A percentile compares a stretch with the other conserved stretches of the same genome.
Conservation (phyloP, 805 yeast genomes). For the Myxozyma sirexii region DNA sequence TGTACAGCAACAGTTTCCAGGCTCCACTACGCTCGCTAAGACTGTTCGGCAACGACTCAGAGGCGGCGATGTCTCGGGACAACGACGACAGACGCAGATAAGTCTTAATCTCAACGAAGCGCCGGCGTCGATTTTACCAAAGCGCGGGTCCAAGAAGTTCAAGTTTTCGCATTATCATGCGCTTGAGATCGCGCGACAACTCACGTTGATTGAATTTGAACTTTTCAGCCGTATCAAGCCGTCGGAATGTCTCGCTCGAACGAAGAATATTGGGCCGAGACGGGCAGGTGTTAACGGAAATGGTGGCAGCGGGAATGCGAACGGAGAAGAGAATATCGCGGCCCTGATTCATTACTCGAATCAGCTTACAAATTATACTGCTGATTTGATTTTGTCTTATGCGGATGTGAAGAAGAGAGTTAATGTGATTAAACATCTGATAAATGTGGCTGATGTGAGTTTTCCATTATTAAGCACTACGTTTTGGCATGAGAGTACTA, state of each 20-base stretch:
- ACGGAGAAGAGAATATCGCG: conserved; percentile 44
- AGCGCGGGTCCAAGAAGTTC: conserved; percentile 36
- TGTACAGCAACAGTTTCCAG: conserved; percentile 27
- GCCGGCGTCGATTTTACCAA: conserved; percentile 40
- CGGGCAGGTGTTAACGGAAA: neutral
- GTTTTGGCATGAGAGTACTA: too few relatives aligned
- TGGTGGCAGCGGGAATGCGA: conserved; percentile 39
- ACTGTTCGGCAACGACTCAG: conserved; percentile 44
- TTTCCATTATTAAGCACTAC: neutral
- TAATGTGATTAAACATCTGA: conserved; percentile 67
- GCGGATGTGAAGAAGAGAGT: conserved; percentile 70
- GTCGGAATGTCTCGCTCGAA: conserved; percentile 53
- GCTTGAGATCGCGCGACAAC: conserved; percentile 76
- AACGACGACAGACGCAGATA: conserved; percentile 8
- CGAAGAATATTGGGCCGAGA: conserved; percentile 20
- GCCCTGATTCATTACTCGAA: conserved; percentile 72
- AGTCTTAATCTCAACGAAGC: conserved; percentile 20
- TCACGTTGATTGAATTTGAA: conserved; percentile 73
- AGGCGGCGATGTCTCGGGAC: conserved; percentile 18
- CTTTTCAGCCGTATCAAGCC: conserved; percentile 68
- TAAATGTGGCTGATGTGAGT: conserved; percentile 67
- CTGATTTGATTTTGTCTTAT: conserved; percentile 69
- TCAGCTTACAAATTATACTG: conserved; percentile 77
- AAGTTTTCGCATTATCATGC: conserved; percentile 66
- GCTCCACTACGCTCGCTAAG: conserved; percentile 40